A percentile compares a stretch with the other conserved stretches of the same genome.
Evolutionary conservation across 306 rosid genomes (phyloP).

Genomic region (Glycine latifolia): DNA sequence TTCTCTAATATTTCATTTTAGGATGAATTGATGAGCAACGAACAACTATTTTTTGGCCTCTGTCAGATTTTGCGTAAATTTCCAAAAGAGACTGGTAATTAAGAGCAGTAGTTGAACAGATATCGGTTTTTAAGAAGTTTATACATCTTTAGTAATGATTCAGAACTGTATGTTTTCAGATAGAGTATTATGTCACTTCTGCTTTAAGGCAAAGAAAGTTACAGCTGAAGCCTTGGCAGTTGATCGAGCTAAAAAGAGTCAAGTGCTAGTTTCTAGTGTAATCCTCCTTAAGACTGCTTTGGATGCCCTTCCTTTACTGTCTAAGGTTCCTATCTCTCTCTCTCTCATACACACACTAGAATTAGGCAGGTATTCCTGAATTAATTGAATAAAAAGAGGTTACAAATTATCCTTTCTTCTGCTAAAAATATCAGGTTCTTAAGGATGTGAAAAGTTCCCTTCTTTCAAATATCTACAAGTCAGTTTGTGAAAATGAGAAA

Average conservation of each 20-base stretch:
- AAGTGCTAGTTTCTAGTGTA: slow-evolving; percentile 81
- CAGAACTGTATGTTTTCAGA: slow-evolving; percentile 60
- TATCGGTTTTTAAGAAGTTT: slow-evolving; percentile 38
- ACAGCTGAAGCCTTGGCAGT: slow-evolving; percentile 59
- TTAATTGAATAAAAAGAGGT: slow-evolving; percentile 29
- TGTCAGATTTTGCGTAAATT: slow-evolving; percentile 92
- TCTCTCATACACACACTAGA: neutral
- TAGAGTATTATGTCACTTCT: slow-evolving; percentile 94
- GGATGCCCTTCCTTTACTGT: slow-evolving; percentile 87
- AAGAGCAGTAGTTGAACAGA: slow-evolving; percentile 38
- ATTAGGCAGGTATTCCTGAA: slow-evolving; percentile 27
- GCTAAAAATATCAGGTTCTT: slow-evolving; percentile 72
- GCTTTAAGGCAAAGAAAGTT: slow-evolving; percentile 92
- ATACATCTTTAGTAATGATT: slow-evolving; percentile 29
- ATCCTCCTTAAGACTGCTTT: slow-evolving; percentile 93
- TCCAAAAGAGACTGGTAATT: slow-evolving; percentile 93
- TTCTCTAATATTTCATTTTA: slow-evolving; percentile 51
- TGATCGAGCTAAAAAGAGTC: slow-evolving; percentile 82
- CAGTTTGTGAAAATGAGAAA: slow-evolving; percentile 90
- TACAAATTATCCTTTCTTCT: slow-evolving; percentile 42
- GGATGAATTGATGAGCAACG: slow-evolving; percentile 97
- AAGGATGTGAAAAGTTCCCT: slow-evolving; percentile 83
- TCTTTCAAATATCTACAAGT: slow-evolving; percentile 83
- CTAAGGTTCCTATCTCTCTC: slow-evolving; percentile 63
- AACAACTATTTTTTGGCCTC: slow-evolving; percentile 85